phyloP scores from a whole-genome alignment of 2,329 filamentous ascomycete genomes.

The Ramularia endophylla region DNA sequence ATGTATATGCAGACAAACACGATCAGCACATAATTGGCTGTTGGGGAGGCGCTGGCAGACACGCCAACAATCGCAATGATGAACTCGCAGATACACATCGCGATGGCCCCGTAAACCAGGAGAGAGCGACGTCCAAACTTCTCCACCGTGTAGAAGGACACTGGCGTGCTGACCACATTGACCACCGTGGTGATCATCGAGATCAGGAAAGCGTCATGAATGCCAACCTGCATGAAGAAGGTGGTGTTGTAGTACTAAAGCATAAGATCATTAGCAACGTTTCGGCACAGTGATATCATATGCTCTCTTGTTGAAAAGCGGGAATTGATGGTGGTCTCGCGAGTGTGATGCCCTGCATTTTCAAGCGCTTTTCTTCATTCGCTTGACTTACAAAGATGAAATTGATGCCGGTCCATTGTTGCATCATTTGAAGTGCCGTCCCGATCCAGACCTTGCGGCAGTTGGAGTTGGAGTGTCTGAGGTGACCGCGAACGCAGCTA shows the following conservation, averaged over 20 bases:
- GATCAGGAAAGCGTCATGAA: constrained; percentile 74
- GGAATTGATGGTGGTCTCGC: too few relatives aligned
- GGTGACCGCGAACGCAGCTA: constrained; percentile 53
- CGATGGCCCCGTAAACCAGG: constrained; percentile 68
- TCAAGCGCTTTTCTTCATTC: too few relatives aligned
- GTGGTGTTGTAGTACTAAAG: constrained; percentile 53
- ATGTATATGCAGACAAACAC: constrained; percentile 89
- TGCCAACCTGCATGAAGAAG: constrained; percentile 74
- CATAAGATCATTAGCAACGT: too few relatives aligned
- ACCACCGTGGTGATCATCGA: constrained; percentile 81
- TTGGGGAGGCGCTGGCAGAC: constrained; percentile 38
- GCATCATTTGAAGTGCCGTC: constrained; percentile 43
- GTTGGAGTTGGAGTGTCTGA: constrained; percentile 48
- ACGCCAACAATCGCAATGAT: constrained; percentile 61
- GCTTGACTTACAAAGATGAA: constrained; percentile 57
- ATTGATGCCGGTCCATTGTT: constrained; percentile 76
- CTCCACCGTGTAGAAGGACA: constrained; percentile 87
- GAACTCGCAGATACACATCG: constrained; percentile 83
- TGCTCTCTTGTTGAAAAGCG: too few relatives aligned
- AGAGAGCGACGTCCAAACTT: constrained; percentile 72
- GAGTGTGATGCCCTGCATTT: too few relatives aligned
- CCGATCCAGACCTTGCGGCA: constrained; percentile 44
- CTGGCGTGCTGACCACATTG: constrained; percentile 77
- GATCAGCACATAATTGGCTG: constrained; percentile 55
- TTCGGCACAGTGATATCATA: too few relatives aligned